phyloP scores from a whole-genome alignment of 1,284 basidiomycete species.

The Cryptococcus sp. region DNA sequence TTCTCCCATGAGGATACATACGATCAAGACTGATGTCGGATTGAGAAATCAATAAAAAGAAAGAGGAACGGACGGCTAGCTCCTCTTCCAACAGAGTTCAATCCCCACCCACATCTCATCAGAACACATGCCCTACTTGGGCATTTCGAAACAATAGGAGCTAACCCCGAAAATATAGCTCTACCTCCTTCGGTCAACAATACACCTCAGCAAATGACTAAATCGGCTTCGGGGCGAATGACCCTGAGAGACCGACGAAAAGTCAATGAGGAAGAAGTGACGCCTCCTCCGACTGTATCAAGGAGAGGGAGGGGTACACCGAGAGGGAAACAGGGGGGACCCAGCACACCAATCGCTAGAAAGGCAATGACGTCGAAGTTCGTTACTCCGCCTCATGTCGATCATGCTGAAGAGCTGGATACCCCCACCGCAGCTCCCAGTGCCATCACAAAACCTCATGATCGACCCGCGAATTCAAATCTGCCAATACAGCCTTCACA shows the following conservation, averaged over 20 bases:
- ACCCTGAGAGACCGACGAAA: slow-evolving; percentile 59
- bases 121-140: slow-evolving; percentile 52
- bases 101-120: slow-evolving; percentile 58
- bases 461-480: neutral
- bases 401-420: neutral
- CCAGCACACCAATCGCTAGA: neutral
- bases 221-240: slow-evolving; percentile 44
- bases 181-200: slow-evolving; percentile 15
- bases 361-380: neutral
- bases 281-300: slow-evolving; percentile 5
- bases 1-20: neutral
- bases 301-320: slow-evolving; percentile 2
- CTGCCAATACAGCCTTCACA: neutral
- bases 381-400: neutral
- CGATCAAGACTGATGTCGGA: slow-evolving; percentile 47
- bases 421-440: neutral
- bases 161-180: slow-evolving; percentile 1
- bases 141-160: slow-evolving; percentile 45
- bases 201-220: slow-evolving; percentile 24
- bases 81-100: slow-evolving; percentile 52
- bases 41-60: slow-evolving; percentile 64
- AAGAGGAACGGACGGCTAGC: slow-evolving; percentile 49
- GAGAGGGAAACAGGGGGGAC: neutral
- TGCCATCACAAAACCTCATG: neutral
- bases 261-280: slow-evolving; percentile 11